phyloP scores from a whole-genome alignment of 495 filamentous ascomycete genomes.

The Sordaria brevicollis region DNA sequence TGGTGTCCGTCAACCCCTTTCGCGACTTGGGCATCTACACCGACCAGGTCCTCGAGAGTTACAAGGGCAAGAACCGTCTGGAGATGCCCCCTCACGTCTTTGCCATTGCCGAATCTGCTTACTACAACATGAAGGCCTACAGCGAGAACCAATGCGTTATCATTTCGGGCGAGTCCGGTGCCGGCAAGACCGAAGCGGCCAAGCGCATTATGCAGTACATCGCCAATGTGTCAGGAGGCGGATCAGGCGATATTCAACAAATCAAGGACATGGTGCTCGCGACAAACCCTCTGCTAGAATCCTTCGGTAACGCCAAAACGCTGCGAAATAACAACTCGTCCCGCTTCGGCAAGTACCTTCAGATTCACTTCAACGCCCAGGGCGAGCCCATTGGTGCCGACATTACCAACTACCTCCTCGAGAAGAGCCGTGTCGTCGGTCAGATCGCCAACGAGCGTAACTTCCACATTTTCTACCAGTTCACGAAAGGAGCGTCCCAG shows the following conservation, averaged over 20 bases:
- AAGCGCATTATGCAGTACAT: conserved; percentile 99
- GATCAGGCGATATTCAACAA: conserved; percentile 84
- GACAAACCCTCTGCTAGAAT: conserved; percentile 94
- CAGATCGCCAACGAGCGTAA: conserved; percentile 94
- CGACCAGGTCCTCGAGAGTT: conserved; percentile 79
- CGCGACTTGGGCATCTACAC: conserved; percentile 98
- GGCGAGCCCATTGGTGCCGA: conserved; percentile 94
- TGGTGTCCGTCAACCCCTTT: conserved; percentile 99
- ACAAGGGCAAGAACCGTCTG: conserved; percentile 91
- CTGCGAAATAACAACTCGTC: conserved; percentile 98
- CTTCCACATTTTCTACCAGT: conserved; percentile 99
- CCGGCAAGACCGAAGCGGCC: conserved; percentile 98
- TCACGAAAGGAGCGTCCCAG: conserved; percentile 84
- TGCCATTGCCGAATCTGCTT: conserved; percentile 88
- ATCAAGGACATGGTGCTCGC: conserved; percentile 99
- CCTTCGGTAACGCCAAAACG: conserved; percentile 97
- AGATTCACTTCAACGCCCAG: conserved; percentile 89
- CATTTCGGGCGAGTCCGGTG: conserved; percentile 97
- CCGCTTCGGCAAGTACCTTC: conserved; percentile 94
- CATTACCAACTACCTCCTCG: conserved; percentile 95
- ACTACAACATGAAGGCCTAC: conserved; percentile 99
- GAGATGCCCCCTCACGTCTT: conserved; percentile 96
- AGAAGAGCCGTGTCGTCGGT: conserved; percentile 91
- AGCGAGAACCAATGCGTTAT: conserved; percentile 99
- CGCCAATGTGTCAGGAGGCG: conserved; percentile 86